These are phyloP conservation scores for Glycine soja DNA, from an alignment of 306 rosid species.

Conservation along the genomic window DNA sequence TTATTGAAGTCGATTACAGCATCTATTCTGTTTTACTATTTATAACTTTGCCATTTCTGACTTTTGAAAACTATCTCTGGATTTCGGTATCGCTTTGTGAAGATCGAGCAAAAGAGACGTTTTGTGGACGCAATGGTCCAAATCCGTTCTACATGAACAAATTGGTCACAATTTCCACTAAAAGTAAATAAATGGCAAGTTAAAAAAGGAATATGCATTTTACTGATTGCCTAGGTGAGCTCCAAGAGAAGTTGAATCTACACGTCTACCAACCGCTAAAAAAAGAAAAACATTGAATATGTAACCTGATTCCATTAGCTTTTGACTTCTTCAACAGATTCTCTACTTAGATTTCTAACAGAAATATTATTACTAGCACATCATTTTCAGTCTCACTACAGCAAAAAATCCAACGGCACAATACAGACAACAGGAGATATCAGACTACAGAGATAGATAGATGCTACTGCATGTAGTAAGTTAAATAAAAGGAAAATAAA, in stretches of 20 bases:
- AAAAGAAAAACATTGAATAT: slow-evolving; percentile 3
- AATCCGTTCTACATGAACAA: not conserved
- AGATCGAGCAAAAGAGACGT: not conserved
- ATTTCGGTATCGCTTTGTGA: not conserved
- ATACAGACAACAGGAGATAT: not conserved
- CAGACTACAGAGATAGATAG: not conserved
- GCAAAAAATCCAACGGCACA: not conserved
- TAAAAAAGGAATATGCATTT: not conserved
- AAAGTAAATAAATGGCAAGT: not conserved
- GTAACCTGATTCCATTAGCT: not conserved
- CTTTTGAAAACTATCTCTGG: not conserved
- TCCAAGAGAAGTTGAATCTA: not conserved
- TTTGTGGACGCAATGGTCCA: not conserved
- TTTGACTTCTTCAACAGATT: not conserved
- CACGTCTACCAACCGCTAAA: not conserved
- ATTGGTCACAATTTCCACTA: not conserved
- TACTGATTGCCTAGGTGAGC: not conserved
- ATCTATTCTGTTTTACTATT: not conserved
- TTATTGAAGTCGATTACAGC: not conserved
- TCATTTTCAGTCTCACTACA: slow-evolving; percentile 1
- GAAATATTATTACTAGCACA: slow-evolving; percentile 25
- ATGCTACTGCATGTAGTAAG: not conserved
- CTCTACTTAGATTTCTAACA: not conserved
- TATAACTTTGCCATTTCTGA: not conserved
- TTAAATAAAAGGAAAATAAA: not conserved